A percentile compares a stretch with the other conserved stretches of the same genome.
These are phyloP conservation scores for Rhynchosporium agropyri DNA, from an alignment of 2,329 filamentous ascomycete genomes.

Conservation along the genomic window DNA sequence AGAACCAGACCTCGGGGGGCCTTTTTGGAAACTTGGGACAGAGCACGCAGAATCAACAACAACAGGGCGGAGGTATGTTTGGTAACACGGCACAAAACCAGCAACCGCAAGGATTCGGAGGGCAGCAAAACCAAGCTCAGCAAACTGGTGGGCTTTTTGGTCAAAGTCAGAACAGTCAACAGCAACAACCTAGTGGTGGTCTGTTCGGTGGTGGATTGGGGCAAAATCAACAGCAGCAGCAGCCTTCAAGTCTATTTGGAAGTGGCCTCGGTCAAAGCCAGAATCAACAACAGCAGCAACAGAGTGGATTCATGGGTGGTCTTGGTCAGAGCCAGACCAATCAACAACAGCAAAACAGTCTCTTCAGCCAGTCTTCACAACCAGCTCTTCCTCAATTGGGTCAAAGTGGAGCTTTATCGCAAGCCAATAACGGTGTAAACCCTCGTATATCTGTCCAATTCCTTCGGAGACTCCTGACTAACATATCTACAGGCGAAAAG, in stretches of 20 bases:
- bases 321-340: conserved; percentile 35
- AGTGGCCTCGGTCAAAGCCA: conserved; percentile 14
- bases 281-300: conserved; percentile 27
- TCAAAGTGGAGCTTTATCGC: conserved; percentile 38
- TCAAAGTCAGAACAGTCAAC: conserved; percentile 5
- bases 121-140: conserved; percentile 7
- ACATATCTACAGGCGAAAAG: conserved; percentile 60
- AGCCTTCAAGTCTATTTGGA: conserved; percentile 21
- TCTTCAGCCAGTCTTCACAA: conserved; percentile 30
- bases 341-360: conserved; percentile 27
- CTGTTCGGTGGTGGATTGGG: conserved; percentile 21
- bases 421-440: conserved; percentile 36
- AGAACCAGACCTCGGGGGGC: conserved; percentile 11
- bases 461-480: conserved; percentile 19
- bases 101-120: conserved; percentile 29
- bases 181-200: background rate
- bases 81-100: conserved; percentile 22
- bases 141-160: conserved; percentile 8
- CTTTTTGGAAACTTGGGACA: conserved; percentile 23
- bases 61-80: conserved; percentile 9
- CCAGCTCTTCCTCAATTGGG: conserved; percentile 41
- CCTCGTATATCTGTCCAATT: conserved; percentile 34
- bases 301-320: conserved; percentile 27
- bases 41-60: conserved; percentile 15
- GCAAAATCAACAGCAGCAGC: conserved; percentile 17